Evolutionary conservation across 345 rosid species (phyloP).

Genomic region (Syzygium aromaticum): DNA sequence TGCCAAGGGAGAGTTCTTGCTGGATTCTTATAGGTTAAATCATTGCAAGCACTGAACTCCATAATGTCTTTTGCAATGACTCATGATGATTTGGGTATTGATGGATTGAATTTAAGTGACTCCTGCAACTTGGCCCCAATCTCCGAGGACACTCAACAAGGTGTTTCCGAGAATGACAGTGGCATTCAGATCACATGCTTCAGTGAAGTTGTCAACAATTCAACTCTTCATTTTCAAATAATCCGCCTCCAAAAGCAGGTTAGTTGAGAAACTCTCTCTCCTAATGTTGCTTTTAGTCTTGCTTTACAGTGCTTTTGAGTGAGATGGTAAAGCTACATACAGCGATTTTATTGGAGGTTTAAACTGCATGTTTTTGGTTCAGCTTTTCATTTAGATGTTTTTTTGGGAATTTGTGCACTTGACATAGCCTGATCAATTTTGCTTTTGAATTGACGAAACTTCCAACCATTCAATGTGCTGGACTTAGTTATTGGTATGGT

Average conservation of each 20-base stretch:
- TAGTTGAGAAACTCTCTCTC: background rate
- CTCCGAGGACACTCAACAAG: background rate
- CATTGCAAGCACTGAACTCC: background rate
- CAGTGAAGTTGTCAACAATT: conserved; percentile 53
- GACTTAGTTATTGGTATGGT: background rate
- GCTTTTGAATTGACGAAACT: background rate
- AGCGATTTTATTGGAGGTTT: background rate
- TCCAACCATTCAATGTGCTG: background rate
- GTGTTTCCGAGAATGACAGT: background rate
- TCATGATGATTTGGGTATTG: background rate
- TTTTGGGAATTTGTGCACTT: background rate
- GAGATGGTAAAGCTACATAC: background rate
- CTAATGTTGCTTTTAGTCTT: background rate
- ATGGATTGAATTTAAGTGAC: background rate
- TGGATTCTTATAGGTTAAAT: background rate
- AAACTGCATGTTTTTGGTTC: background rate
- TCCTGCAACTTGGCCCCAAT: background rate
- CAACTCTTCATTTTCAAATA: conserved; percentile 67
- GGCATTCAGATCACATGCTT: conserved; percentile 48
- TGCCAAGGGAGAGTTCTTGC: background rate
- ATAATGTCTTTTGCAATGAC: background rate
- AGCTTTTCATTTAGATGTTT: background rate
- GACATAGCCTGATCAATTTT: background rate
- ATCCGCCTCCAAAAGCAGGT: conserved; percentile 69
- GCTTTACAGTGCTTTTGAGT: background rate